Evolutionary conservation across 371 early-diverging fungal genomes (phyloP).

Genomic region (Aphelidium insulamus): DNA sequence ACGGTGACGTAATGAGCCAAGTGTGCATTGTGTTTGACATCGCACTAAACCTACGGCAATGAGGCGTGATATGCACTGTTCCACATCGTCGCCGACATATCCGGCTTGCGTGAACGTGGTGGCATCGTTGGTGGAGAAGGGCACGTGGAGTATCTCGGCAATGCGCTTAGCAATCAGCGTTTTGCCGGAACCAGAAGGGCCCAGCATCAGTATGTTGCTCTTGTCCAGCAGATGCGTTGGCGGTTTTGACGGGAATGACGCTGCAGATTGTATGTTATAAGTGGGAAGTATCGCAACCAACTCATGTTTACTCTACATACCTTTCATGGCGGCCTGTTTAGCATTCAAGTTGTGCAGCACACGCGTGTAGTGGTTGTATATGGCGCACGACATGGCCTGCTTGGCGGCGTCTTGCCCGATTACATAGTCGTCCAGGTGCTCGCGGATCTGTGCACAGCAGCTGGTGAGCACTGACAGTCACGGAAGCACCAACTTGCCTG

Average conservation of each 20-base stretch:
- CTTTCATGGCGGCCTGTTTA: slow-evolving; percentile 2
- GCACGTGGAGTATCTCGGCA: slow-evolving; percentile 64
- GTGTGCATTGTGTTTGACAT: no score
- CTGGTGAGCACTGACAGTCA: no score
- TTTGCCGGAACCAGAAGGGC: slow-evolving; percentile 69
- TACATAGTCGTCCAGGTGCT: slow-evolving; percentile 59
- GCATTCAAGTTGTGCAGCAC: slow-evolving; percentile 35
- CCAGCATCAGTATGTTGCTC: slow-evolving; percentile 64
- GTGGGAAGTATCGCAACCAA: not conserved
- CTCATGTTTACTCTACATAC: slow-evolving; percentile 1
- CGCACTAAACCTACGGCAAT: no score
- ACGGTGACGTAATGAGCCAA: no score
- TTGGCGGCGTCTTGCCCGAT: slow-evolving; percentile 73
- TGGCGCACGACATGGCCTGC: slow-evolving; percentile 55
- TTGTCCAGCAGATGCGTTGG: slow-evolving; percentile 40
- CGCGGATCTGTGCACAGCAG: slow-evolving; percentile 54
- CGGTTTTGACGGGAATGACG: slow-evolving; percentile 4
- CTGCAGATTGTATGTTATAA: slow-evolving; percentile 3
- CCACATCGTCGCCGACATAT: slow-evolving; percentile 86
- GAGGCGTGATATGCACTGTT: slow-evolving; percentile 57
- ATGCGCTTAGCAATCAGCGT: slow-evolving; percentile 63
- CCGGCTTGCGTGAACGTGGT: slow-evolving; percentile 82
- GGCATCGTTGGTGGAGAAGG: slow-evolving; percentile 81
- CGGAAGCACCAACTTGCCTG: no score
- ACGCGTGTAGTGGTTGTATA: slow-evolving; percentile 66